Percentiles rank a stretch among this genome's conserved stretches.
Conservation (phyloP, 1,139 yeast genomes). For the Geotrichum carabidarum region DNA sequence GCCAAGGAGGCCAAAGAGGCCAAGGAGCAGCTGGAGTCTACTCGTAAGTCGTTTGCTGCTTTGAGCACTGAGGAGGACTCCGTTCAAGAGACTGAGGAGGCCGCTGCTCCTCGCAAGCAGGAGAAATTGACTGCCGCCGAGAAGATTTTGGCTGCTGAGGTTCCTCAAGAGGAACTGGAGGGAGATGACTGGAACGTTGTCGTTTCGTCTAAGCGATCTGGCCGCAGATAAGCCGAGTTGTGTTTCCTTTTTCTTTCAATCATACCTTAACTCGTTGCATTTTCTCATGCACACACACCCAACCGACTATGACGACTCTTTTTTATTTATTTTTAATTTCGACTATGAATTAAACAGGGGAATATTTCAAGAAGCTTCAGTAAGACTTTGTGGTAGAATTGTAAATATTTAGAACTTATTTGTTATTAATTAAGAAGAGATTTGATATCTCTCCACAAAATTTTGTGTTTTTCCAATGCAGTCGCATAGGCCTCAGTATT, state of each 20-base stretch:
- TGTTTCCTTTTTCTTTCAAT: too few species aligned
- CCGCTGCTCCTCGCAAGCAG: constrained; percentile 23
- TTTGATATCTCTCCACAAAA: neutral
- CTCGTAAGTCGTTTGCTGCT: constrained; percentile 48
- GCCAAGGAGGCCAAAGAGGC: constrained; percentile 22
- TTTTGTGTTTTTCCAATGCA: neutral
- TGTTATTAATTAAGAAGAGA: neutral
- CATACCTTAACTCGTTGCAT: too few species aligned
- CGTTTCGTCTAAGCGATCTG: constrained; percentile 38
- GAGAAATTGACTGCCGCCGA: constrained; percentile 41
- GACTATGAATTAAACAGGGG: neutral
- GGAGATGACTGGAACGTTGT: constrained; percentile 65
- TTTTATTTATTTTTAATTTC: neutral
- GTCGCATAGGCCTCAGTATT: neutral
- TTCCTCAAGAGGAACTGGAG: constrained; percentile 44
- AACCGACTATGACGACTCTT: too few species aligned
- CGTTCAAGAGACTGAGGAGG: constrained; percentile 41
- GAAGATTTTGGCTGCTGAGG: constrained; percentile 33
- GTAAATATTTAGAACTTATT: too few species aligned
- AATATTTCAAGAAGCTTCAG: too few species aligned
- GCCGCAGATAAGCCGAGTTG: constrained; percentile 12
- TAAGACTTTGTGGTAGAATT: too few species aligned
- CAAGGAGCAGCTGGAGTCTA: constrained; percentile 19
- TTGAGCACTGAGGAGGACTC: constrained; percentile 64
- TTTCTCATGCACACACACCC: too few species aligned